Evolutionary conservation across 2,329 filamentous ascomycete genomes (phyloP).

Genomic region (Colletotrichum australisinense): DNA sequence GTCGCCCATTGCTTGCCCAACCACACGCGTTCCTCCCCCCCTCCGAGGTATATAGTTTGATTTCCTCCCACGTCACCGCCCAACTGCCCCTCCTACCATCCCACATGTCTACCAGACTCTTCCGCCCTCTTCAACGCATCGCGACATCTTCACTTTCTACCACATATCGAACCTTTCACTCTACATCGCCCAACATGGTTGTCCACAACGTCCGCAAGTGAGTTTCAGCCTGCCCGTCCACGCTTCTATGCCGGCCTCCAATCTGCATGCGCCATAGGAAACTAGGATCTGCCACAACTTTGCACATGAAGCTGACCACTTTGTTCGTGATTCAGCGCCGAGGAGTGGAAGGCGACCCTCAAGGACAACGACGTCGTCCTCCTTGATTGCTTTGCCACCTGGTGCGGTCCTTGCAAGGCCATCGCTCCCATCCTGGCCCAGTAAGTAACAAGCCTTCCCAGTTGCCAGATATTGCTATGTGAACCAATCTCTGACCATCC

Average conservation of each 20-base stretch:
- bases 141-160: slow-evolving; percentile 17
- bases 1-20: slow-evolving; percentile 21
- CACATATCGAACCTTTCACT: slow-evolving; percentile 45
- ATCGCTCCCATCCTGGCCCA: slow-evolving; percentile 67
- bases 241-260: background rate
- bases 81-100: background rate
- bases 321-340: slow-evolving; percentile 2
- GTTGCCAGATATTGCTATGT: too few relatives aligned
- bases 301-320: background rate
- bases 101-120: slow-evolving; percentile 31
- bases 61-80: slow-evolving; percentile 19
- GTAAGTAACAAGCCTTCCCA: too few relatives aligned
- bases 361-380: slow-evolving; percentile 72
- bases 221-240: slow-evolving; percentile 31
- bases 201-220: slow-evolving; percentile 57
- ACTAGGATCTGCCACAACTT: background rate
- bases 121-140: slow-evolving; percentile 30
- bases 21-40: slow-evolving; percentile 6
- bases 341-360: slow-evolving; percentile 52
- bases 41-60: slow-evolving; percentile 23
- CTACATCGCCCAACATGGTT: slow-evolving; percentile 53
- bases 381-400: slow-evolving; percentile 88
- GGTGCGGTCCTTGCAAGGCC: slow-evolving; percentile 96
- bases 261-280: background rate
- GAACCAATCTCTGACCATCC: background rate